Evolutionary conservation across 2,329 filamentous ascomycete species (phyloP).

Genomic region (Claviceps pusilla): DNA sequence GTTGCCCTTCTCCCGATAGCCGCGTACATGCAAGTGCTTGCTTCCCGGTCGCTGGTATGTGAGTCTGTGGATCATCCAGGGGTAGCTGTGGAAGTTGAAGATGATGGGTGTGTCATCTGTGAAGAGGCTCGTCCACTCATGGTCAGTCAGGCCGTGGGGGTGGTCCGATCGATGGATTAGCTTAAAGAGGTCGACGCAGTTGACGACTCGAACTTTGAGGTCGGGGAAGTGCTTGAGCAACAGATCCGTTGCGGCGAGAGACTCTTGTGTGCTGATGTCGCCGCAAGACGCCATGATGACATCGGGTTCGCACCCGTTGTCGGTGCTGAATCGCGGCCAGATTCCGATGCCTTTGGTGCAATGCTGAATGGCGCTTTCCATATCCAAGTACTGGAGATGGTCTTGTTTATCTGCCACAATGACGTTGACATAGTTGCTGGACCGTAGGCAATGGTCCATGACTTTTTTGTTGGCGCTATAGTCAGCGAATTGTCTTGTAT

Average conservation of each 20-base stretch:
- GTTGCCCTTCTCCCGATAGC: conserved; percentile 72
- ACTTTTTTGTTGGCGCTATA: conserved; percentile 13
- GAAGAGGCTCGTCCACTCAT: conserved; percentile 55
- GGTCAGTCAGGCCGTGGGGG: conserved; percentile 54
- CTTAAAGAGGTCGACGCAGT: conserved; percentile 69
- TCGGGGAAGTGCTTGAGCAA: conserved; percentile 56
- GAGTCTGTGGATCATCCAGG: conserved; percentile 63
- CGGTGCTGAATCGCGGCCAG: conserved; percentile 63
- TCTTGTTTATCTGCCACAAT: conserved; percentile 69
- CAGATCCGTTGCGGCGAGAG: conserved; percentile 58
- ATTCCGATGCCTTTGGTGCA: conserved; percentile 68
- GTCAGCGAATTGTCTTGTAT: neutral
- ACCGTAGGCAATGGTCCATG: conserved; percentile 61
- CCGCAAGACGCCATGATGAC: conserved; percentile 64
- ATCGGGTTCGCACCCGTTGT: conserved; percentile 53
- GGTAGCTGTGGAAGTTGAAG: conserved; percentile 77
- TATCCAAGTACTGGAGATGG: conserved; percentile 59
- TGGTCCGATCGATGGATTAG: conserved; percentile 56
- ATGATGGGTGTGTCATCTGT: conserved; percentile 57
- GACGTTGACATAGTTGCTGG: conserved; percentile 67
- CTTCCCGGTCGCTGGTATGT: conserved; percentile 61
- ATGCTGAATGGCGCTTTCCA: conserved; percentile 58
- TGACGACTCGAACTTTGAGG: conserved; percentile 65
- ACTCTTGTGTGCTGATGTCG: conserved; percentile 59
- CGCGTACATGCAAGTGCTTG: conserved; percentile 55